Percentiles rank a stretch among this genome's conserved stretches.
These are phyloP conservation scores for Anaeramoeba flamelloides DNA, from an alignment of 78 protist species.

Conservation along the genomic window DNA sequence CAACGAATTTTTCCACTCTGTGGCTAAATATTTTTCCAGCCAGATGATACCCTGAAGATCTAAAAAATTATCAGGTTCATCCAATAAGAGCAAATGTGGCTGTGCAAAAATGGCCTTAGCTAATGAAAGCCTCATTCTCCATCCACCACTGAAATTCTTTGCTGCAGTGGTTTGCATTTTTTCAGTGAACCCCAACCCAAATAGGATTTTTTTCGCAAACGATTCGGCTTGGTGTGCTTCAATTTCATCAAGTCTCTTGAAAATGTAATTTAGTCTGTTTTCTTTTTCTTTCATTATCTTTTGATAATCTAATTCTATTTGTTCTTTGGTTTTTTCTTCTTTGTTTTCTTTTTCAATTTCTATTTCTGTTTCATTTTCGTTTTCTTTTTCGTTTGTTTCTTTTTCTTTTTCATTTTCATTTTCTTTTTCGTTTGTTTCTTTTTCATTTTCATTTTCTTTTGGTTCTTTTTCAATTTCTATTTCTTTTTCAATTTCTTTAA, in stretches of 20 bases:
- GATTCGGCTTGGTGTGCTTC: slow-evolving; percentile 44
- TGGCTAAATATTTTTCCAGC: slow-evolving; percentile 61
- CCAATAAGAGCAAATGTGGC: slow-evolving; percentile 79
- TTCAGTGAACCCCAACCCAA: slow-evolving; percentile 53
- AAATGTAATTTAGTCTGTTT: slow-evolving; percentile 23
- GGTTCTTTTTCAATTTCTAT: too few relatives aligned
- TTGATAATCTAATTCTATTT: neutral
- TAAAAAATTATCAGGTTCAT: slow-evolving; percentile 87
- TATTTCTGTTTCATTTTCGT: slow-evolving; percentile 12
- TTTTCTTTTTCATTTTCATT: too few relatives aligned
- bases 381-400: slow-evolving; percentile 8
- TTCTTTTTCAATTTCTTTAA: too few relatives aligned
- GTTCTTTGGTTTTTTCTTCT: too few relatives aligned
- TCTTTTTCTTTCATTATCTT: slow-evolving; percentile 3
- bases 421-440: neutral
- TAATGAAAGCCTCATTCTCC: slow-evolving; percentile 75
- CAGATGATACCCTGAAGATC: slow-evolving; percentile 71
- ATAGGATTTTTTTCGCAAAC: slow-evolving; percentile 55
- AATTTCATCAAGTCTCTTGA: slow-evolving; percentile 48
- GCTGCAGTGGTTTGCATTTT: neutral
- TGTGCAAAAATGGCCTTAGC: slow-evolving; percentile 75
- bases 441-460: neutral
- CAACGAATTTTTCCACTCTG: slow-evolving; percentile 34
- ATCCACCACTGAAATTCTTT: slow-evolving; percentile 60
- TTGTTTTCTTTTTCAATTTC: too few relatives aligned